Percentiles rank a stretch among this genome's conserved stretches.
Conservation (phyloP, 2,329 filamentous ascomycete genomes). For the Talaromyces atroroseus region DNA sequence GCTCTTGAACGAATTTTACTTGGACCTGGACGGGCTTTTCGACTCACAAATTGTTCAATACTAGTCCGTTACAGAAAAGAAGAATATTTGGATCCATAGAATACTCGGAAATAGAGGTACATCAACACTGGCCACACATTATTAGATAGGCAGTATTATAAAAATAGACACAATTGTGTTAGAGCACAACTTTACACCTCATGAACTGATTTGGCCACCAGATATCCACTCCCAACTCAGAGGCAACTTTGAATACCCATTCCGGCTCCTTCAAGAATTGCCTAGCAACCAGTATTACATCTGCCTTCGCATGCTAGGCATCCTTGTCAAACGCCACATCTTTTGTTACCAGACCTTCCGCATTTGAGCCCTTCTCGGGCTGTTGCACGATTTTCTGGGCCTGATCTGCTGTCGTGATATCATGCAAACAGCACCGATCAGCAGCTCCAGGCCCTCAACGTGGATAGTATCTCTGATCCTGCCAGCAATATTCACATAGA, state of each 20-base stretch:
- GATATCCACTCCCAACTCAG: slow-evolving; percentile 44
- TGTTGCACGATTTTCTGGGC: slow-evolving; percentile 43
- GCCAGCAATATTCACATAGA: slow-evolving; percentile 26
- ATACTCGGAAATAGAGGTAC: background rate
- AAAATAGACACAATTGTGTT: no score
- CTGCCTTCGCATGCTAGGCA: slow-evolving; percentile 24
- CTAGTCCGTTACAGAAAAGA: background rate
- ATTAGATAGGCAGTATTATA: background rate
- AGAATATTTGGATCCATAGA: no score
- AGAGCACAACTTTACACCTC: background rate
- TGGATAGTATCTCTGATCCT: slow-evolving; percentile 39
- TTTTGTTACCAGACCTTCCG: slow-evolving; percentile 9
- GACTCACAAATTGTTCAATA: background rate
- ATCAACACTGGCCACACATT: background rate
- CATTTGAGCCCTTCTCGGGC: slow-evolving; percentile 18
- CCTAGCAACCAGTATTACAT: slow-evolving; percentile 47
- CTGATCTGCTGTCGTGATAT: slow-evolving; percentile 51
- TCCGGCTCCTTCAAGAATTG: slow-evolving; percentile 53
- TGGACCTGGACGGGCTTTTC: background rate
- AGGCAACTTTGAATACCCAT: slow-evolving; percentile 49
- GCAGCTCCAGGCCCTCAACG: slow-evolving; percentile 31
- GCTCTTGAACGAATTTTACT: background rate
- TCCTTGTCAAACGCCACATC: slow-evolving; percentile 20
- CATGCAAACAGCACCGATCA: slow-evolving; percentile 50
- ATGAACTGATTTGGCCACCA: slow-evolving; percentile 40